A percentile compares a stretch with the other conserved stretches of the same genome.
Conservation (phyloP, 1,284 basidiomycete genomes). For the Agroathelia rolfsii region DNA sequence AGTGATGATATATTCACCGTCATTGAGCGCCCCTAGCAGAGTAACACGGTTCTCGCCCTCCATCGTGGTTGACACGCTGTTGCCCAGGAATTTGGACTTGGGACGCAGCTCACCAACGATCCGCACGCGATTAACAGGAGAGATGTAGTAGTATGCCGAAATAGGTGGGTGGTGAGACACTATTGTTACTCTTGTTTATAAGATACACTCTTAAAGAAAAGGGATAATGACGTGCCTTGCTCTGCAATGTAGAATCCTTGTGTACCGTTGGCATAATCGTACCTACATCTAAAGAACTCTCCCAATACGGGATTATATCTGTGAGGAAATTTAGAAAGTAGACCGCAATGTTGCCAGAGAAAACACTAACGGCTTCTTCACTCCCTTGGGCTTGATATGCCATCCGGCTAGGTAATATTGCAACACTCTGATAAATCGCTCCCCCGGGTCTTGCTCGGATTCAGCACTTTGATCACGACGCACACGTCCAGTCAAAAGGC, state of each 20-base stretch:
- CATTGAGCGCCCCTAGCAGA: slow-evolving; percentile 71
- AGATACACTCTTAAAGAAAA: slow-evolving; percentile 2
- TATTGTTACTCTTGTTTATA: slow-evolving; percentile 19
- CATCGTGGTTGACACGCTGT: slow-evolving; percentile 92
- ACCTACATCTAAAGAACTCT: slow-evolving; percentile 95
- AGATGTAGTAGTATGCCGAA: slow-evolving; percentile 95
- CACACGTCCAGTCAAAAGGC: slow-evolving; percentile 9
- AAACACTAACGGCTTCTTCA: slow-evolving; percentile 88
- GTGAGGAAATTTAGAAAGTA: slow-evolving; percentile 8
- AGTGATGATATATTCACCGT: slow-evolving; percentile 82
- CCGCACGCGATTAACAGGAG: slow-evolving; percentile 76
- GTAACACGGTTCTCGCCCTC: slow-evolving; percentile 89
- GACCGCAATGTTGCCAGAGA: slow-evolving; percentile 8
- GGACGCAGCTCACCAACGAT: slow-evolving; percentile 93
- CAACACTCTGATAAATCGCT: slow-evolving; percentile 85
- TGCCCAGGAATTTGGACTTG: slow-evolving; percentile 94
- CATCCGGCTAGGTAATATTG: slow-evolving; percentile 98
- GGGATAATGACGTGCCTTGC: slow-evolving; percentile 52
- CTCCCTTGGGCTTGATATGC: slow-evolving; percentile 99
- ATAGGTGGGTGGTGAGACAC: slow-evolving; percentile 93
- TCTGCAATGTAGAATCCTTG: slow-evolving; percentile 96
- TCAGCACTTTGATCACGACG: slow-evolving; percentile 48
- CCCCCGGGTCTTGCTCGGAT: slow-evolving; percentile 69
- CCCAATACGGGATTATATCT: slow-evolving; percentile 96
- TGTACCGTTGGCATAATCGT: slow-evolving; percentile 87